phyloP scores from a whole-genome alignment of 1,139 yeast species.

The Yamadazyma pseudoaaseri region DNA sequence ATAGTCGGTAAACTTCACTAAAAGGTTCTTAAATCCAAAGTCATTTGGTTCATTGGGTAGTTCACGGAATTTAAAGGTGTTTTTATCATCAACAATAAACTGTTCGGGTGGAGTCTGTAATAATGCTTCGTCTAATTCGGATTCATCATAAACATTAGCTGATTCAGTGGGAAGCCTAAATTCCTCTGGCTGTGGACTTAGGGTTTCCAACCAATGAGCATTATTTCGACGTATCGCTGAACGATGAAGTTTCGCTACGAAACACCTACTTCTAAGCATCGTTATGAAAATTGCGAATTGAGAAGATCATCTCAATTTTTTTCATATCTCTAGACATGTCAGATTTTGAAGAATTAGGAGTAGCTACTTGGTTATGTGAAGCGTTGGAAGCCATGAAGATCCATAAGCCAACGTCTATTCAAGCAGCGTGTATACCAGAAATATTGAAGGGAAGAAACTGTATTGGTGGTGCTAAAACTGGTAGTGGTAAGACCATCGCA shows the following conservation, averaged over 20 bases:
- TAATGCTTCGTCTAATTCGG: slow-evolving; percentile 5
- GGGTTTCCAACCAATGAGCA: slow-evolving; percentile 15
- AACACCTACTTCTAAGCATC: background rate
- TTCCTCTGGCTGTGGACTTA: slow-evolving; percentile 7
- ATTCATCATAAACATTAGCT: slow-evolving; percentile 4
- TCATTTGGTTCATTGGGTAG: slow-evolving; percentile 20
- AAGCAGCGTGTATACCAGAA: slow-evolving; percentile 83
- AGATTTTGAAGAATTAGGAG: slow-evolving; percentile 63
- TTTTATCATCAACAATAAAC: slow-evolving; percentile 13
- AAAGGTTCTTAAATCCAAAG: slow-evolving; percentile 20
- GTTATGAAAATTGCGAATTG: background rate
- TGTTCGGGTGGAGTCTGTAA: slow-evolving; percentile 3
- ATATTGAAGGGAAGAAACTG: slow-evolving; percentile 83
- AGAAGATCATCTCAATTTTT: slow-evolving; percentile 5
- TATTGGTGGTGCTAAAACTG: slow-evolving; percentile 98
- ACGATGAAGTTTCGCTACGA: slow-evolving; percentile 2
- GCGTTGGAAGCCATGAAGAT: slow-evolving; percentile 82
- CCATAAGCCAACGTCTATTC: slow-evolving; percentile 81
- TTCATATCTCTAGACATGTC: slow-evolving; percentile 1
- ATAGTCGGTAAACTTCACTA: slow-evolving; percentile 36
- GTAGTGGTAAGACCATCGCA: slow-evolving; percentile 97
- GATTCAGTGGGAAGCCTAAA: slow-evolving; percentile 11
- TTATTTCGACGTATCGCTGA: slow-evolving; percentile 3
- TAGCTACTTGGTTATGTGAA: slow-evolving; percentile 84
- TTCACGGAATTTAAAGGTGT: slow-evolving; percentile 15